phyloP scores from a whole-genome alignment of 768 basidiomycete genomes.

The Lactarius deliciosus region DNA sequence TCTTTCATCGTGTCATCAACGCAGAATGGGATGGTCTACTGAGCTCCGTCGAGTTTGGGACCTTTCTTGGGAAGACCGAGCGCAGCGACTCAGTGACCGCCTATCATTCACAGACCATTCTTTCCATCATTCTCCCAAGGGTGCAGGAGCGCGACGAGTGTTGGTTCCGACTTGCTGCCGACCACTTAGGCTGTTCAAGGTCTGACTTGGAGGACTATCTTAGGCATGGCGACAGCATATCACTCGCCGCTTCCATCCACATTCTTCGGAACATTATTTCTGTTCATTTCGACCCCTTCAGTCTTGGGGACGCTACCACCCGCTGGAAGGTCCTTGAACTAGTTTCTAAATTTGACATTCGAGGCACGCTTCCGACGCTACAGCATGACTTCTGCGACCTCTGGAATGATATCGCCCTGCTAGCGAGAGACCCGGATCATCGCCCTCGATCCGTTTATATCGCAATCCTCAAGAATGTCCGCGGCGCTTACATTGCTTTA shows the following conservation, averaged over 20 bases:
- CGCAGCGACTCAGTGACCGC: neutral
- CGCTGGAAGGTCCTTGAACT: conserved; percentile 1
- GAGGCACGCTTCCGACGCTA: neutral
- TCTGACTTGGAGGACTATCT: neutral
- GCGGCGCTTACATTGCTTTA: neutral
- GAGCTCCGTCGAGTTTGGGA: neutral
- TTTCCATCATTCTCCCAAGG: neutral
- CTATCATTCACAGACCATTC: neutral
- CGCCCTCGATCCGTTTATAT: neutral
- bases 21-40: neutral
- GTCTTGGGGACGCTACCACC: neutral
- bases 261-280: neutral
- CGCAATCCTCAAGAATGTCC: conserved; percentile 2
- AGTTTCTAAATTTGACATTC: neutral
- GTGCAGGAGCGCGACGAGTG: neutral
- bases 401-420: conserved; percentile 10
- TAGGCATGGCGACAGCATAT: conserved; percentile 1
- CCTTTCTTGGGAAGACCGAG: neutral
- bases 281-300: conserved; percentile 3
- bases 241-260: conserved; percentile 4
- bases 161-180: conserved; percentile 6
- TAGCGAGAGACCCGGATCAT: neutral
- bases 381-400: conserved; percentile 14
- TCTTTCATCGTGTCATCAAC: neutral
- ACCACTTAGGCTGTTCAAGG: neutral